Conservation (phyloP, 2,329 filamentous ascomycete species). For the Fusarium succisae region DNA sequence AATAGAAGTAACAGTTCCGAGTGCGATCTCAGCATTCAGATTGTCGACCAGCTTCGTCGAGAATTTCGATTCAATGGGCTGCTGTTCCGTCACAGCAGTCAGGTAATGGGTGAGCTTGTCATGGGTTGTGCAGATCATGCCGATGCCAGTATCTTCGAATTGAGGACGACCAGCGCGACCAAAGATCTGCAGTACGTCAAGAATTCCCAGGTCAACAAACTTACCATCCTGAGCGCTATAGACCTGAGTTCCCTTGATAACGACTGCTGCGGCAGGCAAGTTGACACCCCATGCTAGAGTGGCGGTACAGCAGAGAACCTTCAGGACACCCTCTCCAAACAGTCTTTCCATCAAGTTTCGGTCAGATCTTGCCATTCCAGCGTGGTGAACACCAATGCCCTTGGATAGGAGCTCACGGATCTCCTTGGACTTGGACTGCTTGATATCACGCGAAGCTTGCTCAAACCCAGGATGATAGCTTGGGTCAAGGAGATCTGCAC, state of each 20-base stretch:
- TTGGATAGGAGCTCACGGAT: slow-evolving; percentile 89
- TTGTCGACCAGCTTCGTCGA: slow-evolving; percentile 95
- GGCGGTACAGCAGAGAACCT: slow-evolving; percentile 97
- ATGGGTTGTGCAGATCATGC: slow-evolving; percentile 97
- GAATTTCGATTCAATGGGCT: slow-evolving; percentile 97
- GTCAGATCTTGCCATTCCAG: slow-evolving; percentile 94
- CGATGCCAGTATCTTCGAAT: slow-evolving; percentile 96
- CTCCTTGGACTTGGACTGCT: slow-evolving; percentile 84
- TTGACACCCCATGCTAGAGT: slow-evolving; percentile 99
- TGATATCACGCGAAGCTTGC: slow-evolving; percentile 83
- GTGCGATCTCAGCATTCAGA: slow-evolving; percentile 90
- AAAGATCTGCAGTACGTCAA: slow-evolving; percentile 98
- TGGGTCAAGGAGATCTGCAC: slow-evolving; percentile 85
- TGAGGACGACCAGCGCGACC: slow-evolving; percentile 97
- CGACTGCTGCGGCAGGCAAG: slow-evolving; percentile 91
- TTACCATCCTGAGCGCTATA: slow-evolving; percentile 97
- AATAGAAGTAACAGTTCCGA: slow-evolving; percentile 95
- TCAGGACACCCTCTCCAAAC: slow-evolving; percentile 91
- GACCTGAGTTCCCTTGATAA: slow-evolving; percentile 97
- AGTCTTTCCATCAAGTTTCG: slow-evolving; percentile 95
- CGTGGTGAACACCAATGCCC: slow-evolving; percentile 94
- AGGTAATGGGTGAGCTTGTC: slow-evolving; percentile 93
- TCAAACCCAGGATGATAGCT: slow-evolving; percentile 81
- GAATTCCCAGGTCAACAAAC: slow-evolving; percentile 93
- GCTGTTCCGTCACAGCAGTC: slow-evolving; percentile 91